Evolutionary conservation across 176 grass and related monocot species (phyloP).

Genomic region (barley (Hordeum vulgare)): DNA sequence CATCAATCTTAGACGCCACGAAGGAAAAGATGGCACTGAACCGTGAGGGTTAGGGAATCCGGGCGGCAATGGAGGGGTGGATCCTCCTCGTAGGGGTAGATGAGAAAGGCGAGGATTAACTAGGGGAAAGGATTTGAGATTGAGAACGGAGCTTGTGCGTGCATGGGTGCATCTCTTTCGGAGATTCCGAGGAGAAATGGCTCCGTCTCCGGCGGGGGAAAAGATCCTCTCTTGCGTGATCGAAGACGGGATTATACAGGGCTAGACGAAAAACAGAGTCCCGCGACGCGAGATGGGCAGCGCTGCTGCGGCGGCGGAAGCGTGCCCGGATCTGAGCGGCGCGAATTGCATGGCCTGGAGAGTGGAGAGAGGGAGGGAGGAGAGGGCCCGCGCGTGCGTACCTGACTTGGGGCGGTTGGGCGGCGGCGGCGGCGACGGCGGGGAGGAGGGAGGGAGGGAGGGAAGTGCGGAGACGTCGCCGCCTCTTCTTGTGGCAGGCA

Average conservation of each 20-base stretch:
- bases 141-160: background rate
- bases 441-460: background rate
- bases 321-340: constrained; percentile 25
- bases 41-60: constrained; percentile 1
- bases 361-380: background rate
- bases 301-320: background rate
- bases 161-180: background rate
- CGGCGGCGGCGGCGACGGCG: background rate
- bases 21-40: background rate
- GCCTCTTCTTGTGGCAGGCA: background rate
- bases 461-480: background rate
- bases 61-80: background rate
- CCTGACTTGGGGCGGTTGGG: background rate
- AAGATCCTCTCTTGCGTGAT: background rate
- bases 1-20: constrained; percentile 30
- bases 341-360: background rate
- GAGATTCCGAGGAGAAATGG: background rate
- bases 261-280: background rate
- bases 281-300: background rate
- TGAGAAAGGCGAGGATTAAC: background rate
- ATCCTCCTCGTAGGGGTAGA: background rate
- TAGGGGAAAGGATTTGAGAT: too few relatives aligned
- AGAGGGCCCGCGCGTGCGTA: background rate
- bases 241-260: background rate
- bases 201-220: background rate